These are phyloP conservation scores for Boletus sp. DNA, from an alignment of 1,284 basidiomycete species.

Conservation along the genomic window DNA sequence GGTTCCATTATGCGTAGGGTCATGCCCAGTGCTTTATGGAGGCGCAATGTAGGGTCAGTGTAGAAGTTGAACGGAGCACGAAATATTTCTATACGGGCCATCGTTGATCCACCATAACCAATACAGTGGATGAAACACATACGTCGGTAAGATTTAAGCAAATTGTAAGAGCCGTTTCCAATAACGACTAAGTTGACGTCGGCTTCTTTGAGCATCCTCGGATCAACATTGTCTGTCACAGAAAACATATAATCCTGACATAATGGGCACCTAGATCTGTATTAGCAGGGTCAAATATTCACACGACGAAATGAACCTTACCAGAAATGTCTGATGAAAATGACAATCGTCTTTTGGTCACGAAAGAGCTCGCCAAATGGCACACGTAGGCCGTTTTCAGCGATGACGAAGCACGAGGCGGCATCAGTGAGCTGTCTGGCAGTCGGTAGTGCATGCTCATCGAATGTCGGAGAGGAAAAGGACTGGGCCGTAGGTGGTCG, in stretches of 20 bases:
- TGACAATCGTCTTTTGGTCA: slow-evolving; percentile 64
- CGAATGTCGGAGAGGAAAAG: slow-evolving; percentile 17
- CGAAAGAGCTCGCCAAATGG: slow-evolving; percentile 74
- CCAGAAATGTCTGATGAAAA: slow-evolving; percentile 72
- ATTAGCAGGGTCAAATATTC: slow-evolving; percentile 13
- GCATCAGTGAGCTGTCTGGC: slow-evolving; percentile 57
- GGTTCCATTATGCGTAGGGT: slow-evolving; percentile 48
- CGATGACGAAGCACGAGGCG: slow-evolving; percentile 59
- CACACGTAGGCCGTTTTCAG: slow-evolving; percentile 63
- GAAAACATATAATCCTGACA: slow-evolving; percentile 86
- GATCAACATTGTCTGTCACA: slow-evolving; percentile 52
- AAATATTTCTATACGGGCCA: slow-evolving; percentile 52
- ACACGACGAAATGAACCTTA: slow-evolving; percentile 8
- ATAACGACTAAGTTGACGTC: slow-evolving; percentile 67
- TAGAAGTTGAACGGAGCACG: slow-evolving; percentile 63
- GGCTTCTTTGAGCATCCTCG: slow-evolving; percentile 52
- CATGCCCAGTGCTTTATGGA: slow-evolving; percentile 80
- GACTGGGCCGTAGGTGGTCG: slow-evolving; percentile 22
- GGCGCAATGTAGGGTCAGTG: slow-evolving; percentile 70
- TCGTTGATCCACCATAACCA: neutral
- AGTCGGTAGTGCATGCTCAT: slow-evolving; percentile 41
- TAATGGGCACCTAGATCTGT: slow-evolving; percentile 56
- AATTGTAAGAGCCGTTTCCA: slow-evolving; percentile 73
- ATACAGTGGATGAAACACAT: slow-evolving; percentile 27
- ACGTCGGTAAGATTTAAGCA: slow-evolving; percentile 71